These are phyloP conservation scores for Coriaria nepalensis DNA, from an alignment of 306 rosid species.

Conservation along the genomic window DNA sequence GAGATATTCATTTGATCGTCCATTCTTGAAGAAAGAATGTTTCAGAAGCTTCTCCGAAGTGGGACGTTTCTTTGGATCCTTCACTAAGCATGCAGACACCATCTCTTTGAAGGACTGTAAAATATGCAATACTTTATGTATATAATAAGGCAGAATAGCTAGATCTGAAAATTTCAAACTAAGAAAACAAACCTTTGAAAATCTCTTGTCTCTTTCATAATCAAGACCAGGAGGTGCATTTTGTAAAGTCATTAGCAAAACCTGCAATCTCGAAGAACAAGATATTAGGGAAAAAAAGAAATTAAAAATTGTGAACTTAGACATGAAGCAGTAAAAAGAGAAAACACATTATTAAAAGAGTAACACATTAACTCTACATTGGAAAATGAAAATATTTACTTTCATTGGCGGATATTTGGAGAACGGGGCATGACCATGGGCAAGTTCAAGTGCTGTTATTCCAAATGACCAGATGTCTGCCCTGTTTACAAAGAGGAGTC, in stretches of 20 bases:
- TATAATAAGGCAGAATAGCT: constrained; percentile 12
- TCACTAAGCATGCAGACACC: constrained; percentile 85
- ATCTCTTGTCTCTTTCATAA: constrained; percentile 88
- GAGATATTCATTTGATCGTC: constrained; percentile 47
- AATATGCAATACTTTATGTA: constrained; percentile 19
- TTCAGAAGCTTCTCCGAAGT: constrained; percentile 81
- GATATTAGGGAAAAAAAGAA: constrained; percentile 8
- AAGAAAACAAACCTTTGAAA: constrained; percentile 71
- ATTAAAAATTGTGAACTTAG: constrained; percentile 10
- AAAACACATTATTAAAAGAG: constrained; percentile 7
- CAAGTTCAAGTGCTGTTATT: constrained; percentile 98
- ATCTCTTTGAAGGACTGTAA: constrained; percentile 83
- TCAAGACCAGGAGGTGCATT: constrained; percentile 99
- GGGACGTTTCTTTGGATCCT: constrained; percentile 98
- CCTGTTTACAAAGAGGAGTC: constrained; percentile 36
- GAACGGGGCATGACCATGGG: constrained; percentile 99
- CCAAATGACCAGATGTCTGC: constrained; percentile 99
- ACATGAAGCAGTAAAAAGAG: constrained; percentile 6
- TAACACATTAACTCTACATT: constrained; percentile 1
- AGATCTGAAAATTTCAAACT: constrained; percentile 17
- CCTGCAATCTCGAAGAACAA: constrained; percentile 31
- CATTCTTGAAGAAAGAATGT: constrained; percentile 80
- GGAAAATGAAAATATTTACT: constrained; percentile 38
- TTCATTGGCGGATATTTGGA: constrained; percentile 97
- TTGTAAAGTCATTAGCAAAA: constrained; percentile 91